These are phyloP conservation scores for Mesembryanthemum crystallinum DNA, from an alignment of 148 eudicot species.

Conservation along the genomic window DNA sequence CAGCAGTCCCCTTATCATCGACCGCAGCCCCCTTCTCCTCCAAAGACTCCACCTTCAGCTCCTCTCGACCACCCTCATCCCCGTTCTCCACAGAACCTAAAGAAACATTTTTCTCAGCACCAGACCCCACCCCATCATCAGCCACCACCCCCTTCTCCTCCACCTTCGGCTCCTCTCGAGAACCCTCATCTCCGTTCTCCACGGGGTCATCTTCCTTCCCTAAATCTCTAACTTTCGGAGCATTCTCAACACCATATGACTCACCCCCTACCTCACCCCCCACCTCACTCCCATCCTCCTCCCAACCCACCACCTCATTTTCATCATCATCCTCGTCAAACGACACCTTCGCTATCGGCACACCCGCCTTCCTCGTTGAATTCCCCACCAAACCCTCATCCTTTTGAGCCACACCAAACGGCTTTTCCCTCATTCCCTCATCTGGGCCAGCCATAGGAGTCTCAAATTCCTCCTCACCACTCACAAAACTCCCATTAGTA, in stretches of 20 bases:
- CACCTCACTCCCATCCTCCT: conserved; percentile 17
- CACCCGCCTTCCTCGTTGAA: conserved; percentile 12
- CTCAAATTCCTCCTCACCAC: conserved; percentile 54
- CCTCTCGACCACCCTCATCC: neutral
- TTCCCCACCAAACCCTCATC: conserved; percentile 25
- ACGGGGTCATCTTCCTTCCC: conserved; percentile 28
- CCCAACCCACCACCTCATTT: conserved; percentile 17
- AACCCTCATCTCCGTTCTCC: conserved; percentile 9
- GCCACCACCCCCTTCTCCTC: neutral
- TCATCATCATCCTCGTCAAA: conserved; percentile 41
- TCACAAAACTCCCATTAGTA: conserved; percentile 44
- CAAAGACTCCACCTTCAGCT: conserved; percentile 14
- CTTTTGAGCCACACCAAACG: conserved; percentile 14
- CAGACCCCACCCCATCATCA: neutral
- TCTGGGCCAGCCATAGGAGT: conserved; percentile 28
- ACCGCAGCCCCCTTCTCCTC: conserved; percentile 19
- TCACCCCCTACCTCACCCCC: conserved; percentile 9
- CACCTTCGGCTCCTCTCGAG: neutral
- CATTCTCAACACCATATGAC: conserved; percentile 13
- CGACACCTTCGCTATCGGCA: conserved; percentile 40
- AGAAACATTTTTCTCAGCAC: no score
- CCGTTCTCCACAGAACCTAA: neutral
- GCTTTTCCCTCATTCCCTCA: conserved; percentile 22
- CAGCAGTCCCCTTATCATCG: conserved; percentile 11
- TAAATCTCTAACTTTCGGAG: conserved; percentile 30